These are phyloP conservation scores for Cucurbita moschata DNA, from an alignment of 306 rosid species.

Conservation along the genomic window DNA sequence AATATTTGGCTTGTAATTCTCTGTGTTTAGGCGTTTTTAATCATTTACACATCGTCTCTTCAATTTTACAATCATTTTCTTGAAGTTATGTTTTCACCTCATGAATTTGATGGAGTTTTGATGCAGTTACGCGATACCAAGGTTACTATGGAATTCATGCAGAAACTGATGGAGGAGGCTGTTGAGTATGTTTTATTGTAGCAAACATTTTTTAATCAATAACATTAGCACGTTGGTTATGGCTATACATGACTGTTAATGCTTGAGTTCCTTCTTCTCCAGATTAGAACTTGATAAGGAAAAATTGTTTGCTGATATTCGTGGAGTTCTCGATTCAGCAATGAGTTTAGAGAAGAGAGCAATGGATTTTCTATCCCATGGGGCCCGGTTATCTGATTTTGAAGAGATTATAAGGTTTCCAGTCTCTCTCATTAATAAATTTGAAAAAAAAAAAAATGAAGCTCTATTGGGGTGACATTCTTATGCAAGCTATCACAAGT, in stretches of 20 bases:
- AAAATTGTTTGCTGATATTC: slow-evolving; percentile 37
- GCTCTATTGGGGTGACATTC: background rate
- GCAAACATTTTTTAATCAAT: slow-evolving; percentile 1
- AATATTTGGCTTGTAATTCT: background rate
- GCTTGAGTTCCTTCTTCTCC: slow-evolving; percentile 9
- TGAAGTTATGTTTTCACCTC: background rate
- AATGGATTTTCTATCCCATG: slow-evolving; percentile 36
- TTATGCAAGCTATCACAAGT: background rate
- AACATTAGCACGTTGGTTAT: background rate
- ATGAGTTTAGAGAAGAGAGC: slow-evolving; percentile 72
- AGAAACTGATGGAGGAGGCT: slow-evolving; percentile 56
- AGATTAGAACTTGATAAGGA: slow-evolving; percentile 63
- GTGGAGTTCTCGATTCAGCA: slow-evolving; percentile 39
- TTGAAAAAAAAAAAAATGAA: background rate
- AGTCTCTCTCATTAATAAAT: slow-evolving; percentile 1
- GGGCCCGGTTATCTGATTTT: slow-evolving; percentile 49
- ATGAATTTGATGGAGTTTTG: slow-evolving; percentile 1
- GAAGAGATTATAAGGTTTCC: slow-evolving; percentile 62
- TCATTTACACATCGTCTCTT: background rate
- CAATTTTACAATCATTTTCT: background rate
- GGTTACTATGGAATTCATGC: slow-evolving; percentile 52
- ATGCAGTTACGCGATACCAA: slow-evolving; percentile 43
- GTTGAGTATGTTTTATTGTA: slow-evolving; percentile 21
- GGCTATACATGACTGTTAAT: background rate
- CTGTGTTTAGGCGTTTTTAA: background rate